Percentiles rank a stretch among this genome's conserved stretches.
Conservation (phyloP, 164 flowering plant genomes). For the Macadamia tetraphylla region DNA sequence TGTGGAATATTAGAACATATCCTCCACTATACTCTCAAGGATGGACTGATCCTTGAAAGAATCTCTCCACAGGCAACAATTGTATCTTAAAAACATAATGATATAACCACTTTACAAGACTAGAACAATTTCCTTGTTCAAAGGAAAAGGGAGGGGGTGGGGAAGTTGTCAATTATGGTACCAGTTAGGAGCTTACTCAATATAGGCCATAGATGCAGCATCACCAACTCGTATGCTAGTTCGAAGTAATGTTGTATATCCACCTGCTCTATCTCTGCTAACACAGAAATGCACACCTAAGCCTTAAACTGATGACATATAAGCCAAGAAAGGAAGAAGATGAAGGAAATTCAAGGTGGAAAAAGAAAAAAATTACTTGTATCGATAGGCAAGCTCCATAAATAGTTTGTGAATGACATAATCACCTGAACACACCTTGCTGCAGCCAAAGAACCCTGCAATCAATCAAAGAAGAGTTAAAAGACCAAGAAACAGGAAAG, state of each 20-base stretch:
- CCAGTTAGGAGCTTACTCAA: constrained; percentile 57
- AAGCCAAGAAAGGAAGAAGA: not conserved
- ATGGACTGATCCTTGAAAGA: no score
- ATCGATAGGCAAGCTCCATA: constrained; percentile 86
- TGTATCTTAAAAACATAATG: no score
- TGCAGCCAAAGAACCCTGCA: constrained; percentile 82
- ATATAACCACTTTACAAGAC: no score
- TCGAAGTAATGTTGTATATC: constrained; percentile 87
- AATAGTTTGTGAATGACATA: constrained; percentile 91
- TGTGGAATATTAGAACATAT: no score
- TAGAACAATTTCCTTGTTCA: no score
- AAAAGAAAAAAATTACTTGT: constrained; percentile 45
- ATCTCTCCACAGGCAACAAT: no score
- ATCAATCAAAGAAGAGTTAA: not conserved
- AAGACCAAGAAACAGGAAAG: not conserved
- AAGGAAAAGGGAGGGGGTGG: no score
- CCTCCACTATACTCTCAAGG: no score
- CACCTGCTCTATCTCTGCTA: constrained; percentile 88
- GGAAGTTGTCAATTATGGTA: not conserved
- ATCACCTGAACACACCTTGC: constrained; percentile 89
- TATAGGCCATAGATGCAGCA: constrained; percentile 97
- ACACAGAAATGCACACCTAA: constrained; percentile 12
- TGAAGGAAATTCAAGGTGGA: constrained; percentile 3
- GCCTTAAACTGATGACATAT: not conserved
- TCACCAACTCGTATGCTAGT: constrained; percentile 94